These are phyloP conservation scores for Russula earlei DNA, from an alignment of 768 basidiomycete species.

Conservation along the genomic window DNA sequence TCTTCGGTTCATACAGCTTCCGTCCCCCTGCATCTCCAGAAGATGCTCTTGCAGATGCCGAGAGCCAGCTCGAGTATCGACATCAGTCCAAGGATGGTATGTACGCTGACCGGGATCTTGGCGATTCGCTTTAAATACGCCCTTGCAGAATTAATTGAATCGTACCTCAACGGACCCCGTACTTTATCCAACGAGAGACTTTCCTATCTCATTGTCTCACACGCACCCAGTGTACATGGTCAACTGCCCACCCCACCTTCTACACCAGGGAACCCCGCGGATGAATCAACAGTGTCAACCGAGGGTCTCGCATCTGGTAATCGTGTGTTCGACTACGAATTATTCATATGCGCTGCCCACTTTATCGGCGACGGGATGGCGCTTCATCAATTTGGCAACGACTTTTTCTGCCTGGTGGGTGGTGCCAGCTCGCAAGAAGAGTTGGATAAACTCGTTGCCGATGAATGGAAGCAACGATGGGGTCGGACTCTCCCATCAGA, in stretches of 20 bases:
- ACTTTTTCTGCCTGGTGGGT: slow-evolving; percentile 61
- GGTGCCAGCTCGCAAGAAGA: slow-evolving; percentile 24
- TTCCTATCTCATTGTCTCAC: slow-evolving; percentile 53
- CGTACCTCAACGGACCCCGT: slow-evolving; percentile 69
- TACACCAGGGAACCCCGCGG: slow-evolving; percentile 22
- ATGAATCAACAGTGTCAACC: slow-evolving; percentile 11
- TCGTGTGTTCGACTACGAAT: slow-evolving; percentile 37
- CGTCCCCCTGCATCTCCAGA: slow-evolving; percentile 33
- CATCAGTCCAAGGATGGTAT: slow-evolving; percentile 46
- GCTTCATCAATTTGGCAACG: slow-evolving; percentile 71
- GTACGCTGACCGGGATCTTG: slow-evolving; percentile 13
- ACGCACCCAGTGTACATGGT: slow-evolving; percentile 18
- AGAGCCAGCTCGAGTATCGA: slow-evolving; percentile 40
- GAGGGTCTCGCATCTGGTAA: slow-evolving; percentile 13
- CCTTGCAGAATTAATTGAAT: slow-evolving; percentile 46
- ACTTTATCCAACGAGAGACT: slow-evolving; percentile 58
- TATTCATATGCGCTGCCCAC: slow-evolving; percentile 70
- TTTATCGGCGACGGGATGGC: slow-evolving; percentile 86
- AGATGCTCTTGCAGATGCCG: slow-evolving; percentile 41
- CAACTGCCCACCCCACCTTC: slow-evolving; percentile 28
- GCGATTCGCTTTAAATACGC: background rate
- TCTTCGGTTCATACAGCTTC: slow-evolving; percentile 24
- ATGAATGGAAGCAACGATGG: slow-evolving; percentile 31
- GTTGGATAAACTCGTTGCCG: slow-evolving; percentile 24
- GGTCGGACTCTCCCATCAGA: slow-evolving; percentile 10